Evolutionary conservation across 441 rosid genomes (phyloP).

Genomic region (Manihot esculenta): DNA sequence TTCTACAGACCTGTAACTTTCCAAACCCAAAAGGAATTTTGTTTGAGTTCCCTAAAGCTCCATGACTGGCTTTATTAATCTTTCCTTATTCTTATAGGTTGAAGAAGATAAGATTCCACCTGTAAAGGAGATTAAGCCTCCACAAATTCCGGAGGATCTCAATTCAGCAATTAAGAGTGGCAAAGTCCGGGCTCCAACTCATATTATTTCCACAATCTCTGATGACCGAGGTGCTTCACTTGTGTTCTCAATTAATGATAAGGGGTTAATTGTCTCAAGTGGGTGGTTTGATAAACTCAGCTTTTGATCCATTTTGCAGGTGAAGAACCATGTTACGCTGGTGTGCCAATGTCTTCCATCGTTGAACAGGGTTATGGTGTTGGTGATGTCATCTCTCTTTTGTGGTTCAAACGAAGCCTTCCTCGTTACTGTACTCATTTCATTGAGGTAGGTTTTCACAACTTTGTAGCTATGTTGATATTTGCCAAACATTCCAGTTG

Average conservation of each 20-base stretch:
- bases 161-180: slow-evolving; percentile 88
- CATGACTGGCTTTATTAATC: slow-evolving; percentile 10
- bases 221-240: slow-evolving; percentile 79
- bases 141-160: slow-evolving; percentile 96
- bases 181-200: slow-evolving; percentile 96
- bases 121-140: slow-evolving; percentile 75
- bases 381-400: slow-evolving; percentile 91
- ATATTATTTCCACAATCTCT: slow-evolving; percentile 89
- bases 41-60: slow-evolving; percentile 4
- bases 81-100: slow-evolving; percentile 38
- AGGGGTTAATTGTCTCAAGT: slow-evolving; percentile 11
- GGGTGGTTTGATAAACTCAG: slow-evolving; percentile 8
- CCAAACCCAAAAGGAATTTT: background rate
- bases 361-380: slow-evolving; percentile 86
- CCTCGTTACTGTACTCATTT: slow-evolving; percentile 92
- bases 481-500: slow-evolving; percentile 2
- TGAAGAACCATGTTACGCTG: slow-evolving; percentile 96
- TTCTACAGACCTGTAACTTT: slow-evolving; percentile 1
- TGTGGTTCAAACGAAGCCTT: slow-evolving; percentile 98
- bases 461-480: background rate
- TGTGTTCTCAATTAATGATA: background rate
- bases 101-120: slow-evolving; percentile 72
- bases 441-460: slow-evolving; percentile 59
- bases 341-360: slow-evolving; percentile 96
- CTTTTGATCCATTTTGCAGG: slow-evolving; percentile 42